Base-by-base conservation (phyloP, 192 early-diverging fungal species). In the Jimgerdemannia lactiflua region DNA sequence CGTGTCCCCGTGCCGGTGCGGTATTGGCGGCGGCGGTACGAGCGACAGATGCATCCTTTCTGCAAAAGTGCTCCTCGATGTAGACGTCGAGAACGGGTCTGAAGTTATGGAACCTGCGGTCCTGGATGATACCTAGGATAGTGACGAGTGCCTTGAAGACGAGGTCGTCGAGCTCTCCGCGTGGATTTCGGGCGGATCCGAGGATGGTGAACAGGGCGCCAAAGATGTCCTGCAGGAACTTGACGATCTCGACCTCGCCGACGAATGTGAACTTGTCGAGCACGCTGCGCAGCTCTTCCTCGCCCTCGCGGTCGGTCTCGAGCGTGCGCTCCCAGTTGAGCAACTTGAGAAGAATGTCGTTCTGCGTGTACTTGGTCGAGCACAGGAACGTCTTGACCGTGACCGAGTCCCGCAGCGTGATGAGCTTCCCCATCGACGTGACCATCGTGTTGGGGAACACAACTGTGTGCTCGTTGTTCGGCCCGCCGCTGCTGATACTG, bases 331-430 rank as follows among this genome's bases (percentile, higher is more conserved):
- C 77, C 93, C 93, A 94, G 66, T 91, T 83, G 20, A 93, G 69
- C 29, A 94, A 77, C 76, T 94, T 89, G 7, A 92, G 78, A 39
- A 94, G 71, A 2, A 84, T 73, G 4, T 84, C 81, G 44, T 87
- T 88, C 75, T 94, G 93, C 1, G 93, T 92, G 67, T 90, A 88
- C 43, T 79, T 77, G 3, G 90, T 92, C 7, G 89, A 92, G 68
- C 86, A 90, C 42, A 94, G 76, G 65, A 81, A 74, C 39, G 92
- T 94, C n/a, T 73, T 64, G 9, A 93, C 65, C 18, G 69, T 72
- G 18, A 92, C 69, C 0, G 83, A 74, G 71, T 93, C 90, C 59
- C 86, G 82, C 10, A 79, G 3, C 14, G 67, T 43, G 39, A 68
- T 42, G 0, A 71, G 73, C 19, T 65, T 74, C 3, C 75, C 70